A percentile compares a stretch with the other conserved stretches of the same genome.
phyloP scores from a whole-genome alignment of 148 eudicot species.

The Silene latifolia region DNA sequence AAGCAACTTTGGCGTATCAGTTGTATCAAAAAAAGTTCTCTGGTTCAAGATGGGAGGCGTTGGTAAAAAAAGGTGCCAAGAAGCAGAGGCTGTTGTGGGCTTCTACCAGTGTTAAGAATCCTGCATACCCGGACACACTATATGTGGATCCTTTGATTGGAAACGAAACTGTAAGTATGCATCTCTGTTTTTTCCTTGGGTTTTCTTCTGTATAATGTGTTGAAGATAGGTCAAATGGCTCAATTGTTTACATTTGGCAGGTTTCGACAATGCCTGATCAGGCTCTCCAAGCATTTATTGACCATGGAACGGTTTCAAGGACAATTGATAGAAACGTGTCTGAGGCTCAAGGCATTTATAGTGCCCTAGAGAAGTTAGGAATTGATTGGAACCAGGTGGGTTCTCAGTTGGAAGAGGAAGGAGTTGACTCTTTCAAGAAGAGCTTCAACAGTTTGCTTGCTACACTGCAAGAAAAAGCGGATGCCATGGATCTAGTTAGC shows the following conservation, averaged over 20 bases:
- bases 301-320: slow-evolving; percentile 85
- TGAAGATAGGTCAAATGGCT: neutral
- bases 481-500: slow-evolving; percentile 48
- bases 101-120: slow-evolving; percentile 95
- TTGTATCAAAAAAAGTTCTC: slow-evolving; percentile 94
- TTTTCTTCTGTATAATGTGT: neutral
- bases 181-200: neutral
- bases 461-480: slow-evolving; percentile 82
- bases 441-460: slow-evolving; percentile 80
- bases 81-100: slow-evolving; percentile 98
- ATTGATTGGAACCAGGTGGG: slow-evolving; percentile 89
- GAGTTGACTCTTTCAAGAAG: slow-evolving; percentile 90
- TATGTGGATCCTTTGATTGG: slow-evolving; percentile 94
- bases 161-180: slow-evolving; percentile 72
- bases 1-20: slow-evolving; percentile 79
- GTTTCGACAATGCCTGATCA: slow-evolving; percentile 99
- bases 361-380: slow-evolving; percentile 89
- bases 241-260: slow-evolving; percentile 30
- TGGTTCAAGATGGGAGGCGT: slow-evolving; percentile 97
- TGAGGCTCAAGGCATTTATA: slow-evolving; percentile 90
- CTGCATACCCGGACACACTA: slow-evolving; percentile 87
- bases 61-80: slow-evolving; percentile 95
- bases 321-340: slow-evolving; percentile 83
- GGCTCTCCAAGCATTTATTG: slow-evolving; percentile 83
- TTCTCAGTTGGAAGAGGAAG: slow-evolving; percentile 76